These are phyloP conservation scores for Penicillium steckii DNA, from an alignment of 495 filamentous ascomycete species.

Conservation along the genomic window DNA sequence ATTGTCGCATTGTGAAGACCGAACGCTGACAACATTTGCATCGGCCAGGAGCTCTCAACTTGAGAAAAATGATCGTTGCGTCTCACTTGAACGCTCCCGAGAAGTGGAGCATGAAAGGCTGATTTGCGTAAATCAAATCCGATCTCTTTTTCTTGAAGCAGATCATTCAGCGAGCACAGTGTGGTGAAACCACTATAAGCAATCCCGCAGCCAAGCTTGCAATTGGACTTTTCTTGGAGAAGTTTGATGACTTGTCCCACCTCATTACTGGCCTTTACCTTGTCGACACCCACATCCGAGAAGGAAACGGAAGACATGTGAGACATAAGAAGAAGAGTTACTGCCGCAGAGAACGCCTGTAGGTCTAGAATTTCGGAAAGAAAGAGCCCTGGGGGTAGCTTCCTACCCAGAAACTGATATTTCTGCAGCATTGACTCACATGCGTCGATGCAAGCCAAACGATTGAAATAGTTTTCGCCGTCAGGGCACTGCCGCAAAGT, in stretches of 20 bases:
- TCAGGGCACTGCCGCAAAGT: conserved; percentile 20
- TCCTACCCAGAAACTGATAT: conserved; percentile 20
- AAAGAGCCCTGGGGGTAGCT: conserved; percentile 28
- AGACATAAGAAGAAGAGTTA: conserved; percentile 24
- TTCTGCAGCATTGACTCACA: conserved; percentile 21
- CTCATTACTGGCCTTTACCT: background rate
- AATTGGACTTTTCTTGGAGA: conserved; percentile 11
- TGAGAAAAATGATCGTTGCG: conserved; percentile 12
- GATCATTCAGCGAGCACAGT: conserved; percentile 15
- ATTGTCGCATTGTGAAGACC: background rate
- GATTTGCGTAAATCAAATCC: conserved; percentile 8
- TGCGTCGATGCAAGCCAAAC: conserved; percentile 25
- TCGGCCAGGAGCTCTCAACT: background rate
- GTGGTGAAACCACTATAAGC: conserved; percentile 15
- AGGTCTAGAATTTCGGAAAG: conserved; percentile 26
- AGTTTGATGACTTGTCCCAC: conserved; percentile 12
- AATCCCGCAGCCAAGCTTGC: conserved; percentile 10
- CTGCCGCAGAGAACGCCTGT: conserved; percentile 29
- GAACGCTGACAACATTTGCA: background rate
- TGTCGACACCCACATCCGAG: background rate
- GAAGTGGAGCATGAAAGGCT: conserved; percentile 21
- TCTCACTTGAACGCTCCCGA: conserved; percentile 25
- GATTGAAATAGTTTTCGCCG: conserved; percentile 19
- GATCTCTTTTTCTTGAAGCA: conserved; percentile 15
- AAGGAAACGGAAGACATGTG: background rate